These are phyloP conservation scores for Glomus cerebriforme DNA, from an alignment of 192 early-diverging fungal genomes.

Conservation along the genomic window DNA sequence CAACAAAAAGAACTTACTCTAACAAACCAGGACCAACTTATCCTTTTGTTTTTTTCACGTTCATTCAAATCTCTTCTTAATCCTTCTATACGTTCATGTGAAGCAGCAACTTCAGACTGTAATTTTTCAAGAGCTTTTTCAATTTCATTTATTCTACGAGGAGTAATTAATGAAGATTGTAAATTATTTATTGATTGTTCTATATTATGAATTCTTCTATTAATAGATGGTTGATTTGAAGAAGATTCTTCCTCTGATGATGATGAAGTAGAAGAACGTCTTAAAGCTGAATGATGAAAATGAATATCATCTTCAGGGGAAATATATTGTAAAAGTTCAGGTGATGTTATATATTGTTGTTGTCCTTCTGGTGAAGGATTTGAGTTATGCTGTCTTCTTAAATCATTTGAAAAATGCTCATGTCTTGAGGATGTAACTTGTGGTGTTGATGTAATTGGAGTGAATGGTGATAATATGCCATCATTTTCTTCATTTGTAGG, in stretches of 20 bases:
- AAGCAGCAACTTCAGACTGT: constrained; percentile 26
- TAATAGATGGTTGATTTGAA: not conserved
- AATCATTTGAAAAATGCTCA: not conserved
- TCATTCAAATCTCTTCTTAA: constrained; percentile 6
- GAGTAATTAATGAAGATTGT: not conserved
- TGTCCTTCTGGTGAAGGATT: not conserved
- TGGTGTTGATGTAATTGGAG: not conserved
- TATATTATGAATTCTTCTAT: not conserved
- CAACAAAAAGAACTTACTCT: not conserved
- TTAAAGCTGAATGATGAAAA: not conserved
- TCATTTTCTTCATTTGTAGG: not conserved
- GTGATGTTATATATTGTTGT: not conserved
- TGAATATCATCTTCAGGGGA: not conserved
- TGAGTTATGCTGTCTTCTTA: not conserved
- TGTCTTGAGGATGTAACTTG: not conserved
- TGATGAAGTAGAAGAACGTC: not conserved
- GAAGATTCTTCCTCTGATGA: not conserved
- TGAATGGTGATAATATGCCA: not conserved
- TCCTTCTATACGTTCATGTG: constrained; percentile 15
- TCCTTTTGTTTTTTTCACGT: constrained; percentile 4
- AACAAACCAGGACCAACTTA: constrained; percentile 15
- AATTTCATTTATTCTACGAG: constrained; percentile 16
- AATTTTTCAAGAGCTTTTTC: constrained; percentile 20
- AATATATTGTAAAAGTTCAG: not conserved
- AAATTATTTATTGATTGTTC: not conserved